Conservation (phyloP, 352 stramenopile species). For the Phytopythium sindhum region DNA sequence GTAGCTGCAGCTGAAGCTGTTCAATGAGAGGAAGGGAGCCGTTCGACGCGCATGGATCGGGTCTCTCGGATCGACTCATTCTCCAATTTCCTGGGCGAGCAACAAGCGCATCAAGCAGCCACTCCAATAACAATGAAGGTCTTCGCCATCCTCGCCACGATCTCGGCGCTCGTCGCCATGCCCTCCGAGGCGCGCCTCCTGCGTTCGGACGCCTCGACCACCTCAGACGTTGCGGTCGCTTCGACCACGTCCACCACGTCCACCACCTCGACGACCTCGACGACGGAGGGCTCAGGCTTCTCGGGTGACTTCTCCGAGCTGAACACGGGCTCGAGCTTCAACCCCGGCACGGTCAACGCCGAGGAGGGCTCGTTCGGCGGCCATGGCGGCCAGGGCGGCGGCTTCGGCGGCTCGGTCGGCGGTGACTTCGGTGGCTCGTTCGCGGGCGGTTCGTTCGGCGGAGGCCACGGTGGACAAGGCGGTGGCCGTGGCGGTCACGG, state of each 20-base stretch:
- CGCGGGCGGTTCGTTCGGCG: constrained; percentile 3
- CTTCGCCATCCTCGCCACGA: constrained; percentile 5
- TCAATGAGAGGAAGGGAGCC: background rate
- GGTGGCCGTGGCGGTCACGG: background rate
- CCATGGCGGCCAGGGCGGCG: background rate
- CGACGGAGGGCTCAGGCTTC: constrained; percentile 4
- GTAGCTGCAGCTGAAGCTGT: too few relatives aligned
- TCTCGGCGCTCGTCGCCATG: constrained; percentile 1
- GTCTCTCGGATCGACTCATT: background rate
- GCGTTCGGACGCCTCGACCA: constrained; percentile 6
- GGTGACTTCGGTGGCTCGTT: constrained; percentile 3
- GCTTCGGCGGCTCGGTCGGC: background rate
- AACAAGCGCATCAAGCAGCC: constrained; percentile 3
- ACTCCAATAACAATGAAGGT: constrained; percentile 4
- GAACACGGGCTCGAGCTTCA: constrained; percentile 3
- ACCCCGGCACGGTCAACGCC: background rate
- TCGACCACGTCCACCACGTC: constrained; percentile 1
- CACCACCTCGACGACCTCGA: constrained; percentile 2
- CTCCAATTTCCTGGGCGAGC: constrained; percentile 7
- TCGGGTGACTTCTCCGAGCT: constrained; percentile 7
- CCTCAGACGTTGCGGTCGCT: background rate
- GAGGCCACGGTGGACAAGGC: constrained; percentile 2
- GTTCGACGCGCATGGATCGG: background rate
- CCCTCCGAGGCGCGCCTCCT: constrained; percentile 5
- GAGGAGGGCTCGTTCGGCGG: constrained; percentile 2